Base-by-base conservation (phyloP, 345 rosid species). In the Trapa incisa region DNA sequence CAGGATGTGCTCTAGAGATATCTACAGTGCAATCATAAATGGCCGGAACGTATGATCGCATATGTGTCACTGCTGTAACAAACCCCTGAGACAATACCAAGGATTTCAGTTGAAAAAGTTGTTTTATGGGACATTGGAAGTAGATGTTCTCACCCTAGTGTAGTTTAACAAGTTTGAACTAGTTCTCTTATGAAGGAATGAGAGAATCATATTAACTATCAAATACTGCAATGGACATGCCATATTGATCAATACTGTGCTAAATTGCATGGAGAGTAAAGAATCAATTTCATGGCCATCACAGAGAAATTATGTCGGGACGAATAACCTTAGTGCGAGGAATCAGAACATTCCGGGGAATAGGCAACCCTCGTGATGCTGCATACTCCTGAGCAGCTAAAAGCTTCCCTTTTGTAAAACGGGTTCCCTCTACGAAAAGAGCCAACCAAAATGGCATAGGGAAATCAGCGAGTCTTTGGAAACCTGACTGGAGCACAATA, bases 361-460 rank as follows among this genome's bases (percentile, higher is more conserved):
- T 32, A 62, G 99, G 97, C 77, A 91, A 75, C 57, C 89, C 95
- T 73, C 82, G 81, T 53, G 95, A 81, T 75, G 83, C 80, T 39
- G 99, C 97, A 68, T 84, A 93, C 68, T 87, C 96, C 69, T 88
- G 97, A 67, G 99, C 97, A 4, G 90, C 99, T 78, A 83, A 72
- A 74, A 93, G 96, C 77, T 93, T 93, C 48, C 86, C 97, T 74
- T 85, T 84, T 1, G 99, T 93, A 73, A 91, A 93, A 57, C 97
- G 95, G 72, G 97, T 93, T 74, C 99, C 99, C 79, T 93, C 99
- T 48, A 91, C 99, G 74, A 93, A 91, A 72, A 91, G 89, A 61
- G 99, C 97, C 82, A 93, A 47, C 99, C 99, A 93, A 78, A 93
- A 93, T 66, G 99, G 92, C 68, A 68, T 76, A 36, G 99, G 99